phyloP scores from a whole-genome alignment of 306 rosid species.

The cucumber (Cucumis sativus) region DNA sequence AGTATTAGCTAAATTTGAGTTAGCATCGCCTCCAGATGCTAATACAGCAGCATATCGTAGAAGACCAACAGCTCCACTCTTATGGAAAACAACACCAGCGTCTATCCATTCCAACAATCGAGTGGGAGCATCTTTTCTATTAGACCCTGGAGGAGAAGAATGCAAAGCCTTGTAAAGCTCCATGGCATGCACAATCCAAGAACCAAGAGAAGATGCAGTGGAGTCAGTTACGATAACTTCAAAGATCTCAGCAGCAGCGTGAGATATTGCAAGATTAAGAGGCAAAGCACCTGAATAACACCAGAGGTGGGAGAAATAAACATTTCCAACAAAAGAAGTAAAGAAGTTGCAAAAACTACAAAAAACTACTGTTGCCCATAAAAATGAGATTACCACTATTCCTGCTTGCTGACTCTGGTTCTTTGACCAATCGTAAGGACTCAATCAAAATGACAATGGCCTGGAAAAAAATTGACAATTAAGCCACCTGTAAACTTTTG shows the following conservation, averaged over 20 bases:
- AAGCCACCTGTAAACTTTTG: not conserved
- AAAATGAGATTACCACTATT: slow-evolving; percentile 36
- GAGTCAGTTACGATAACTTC: slow-evolving; percentile 93
- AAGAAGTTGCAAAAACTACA: not conserved
- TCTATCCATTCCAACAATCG: slow-evolving; percentile 96
- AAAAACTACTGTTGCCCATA: not conserved
- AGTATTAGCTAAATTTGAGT: slow-evolving; percentile 54
- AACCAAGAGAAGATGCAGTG: slow-evolving; percentile 66
- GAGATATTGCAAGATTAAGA: slow-evolving; percentile 74
- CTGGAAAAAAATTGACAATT: slow-evolving; percentile 24
- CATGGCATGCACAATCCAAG: slow-evolving; percentile 85
- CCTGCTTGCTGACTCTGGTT: slow-evolving; percentile 55
- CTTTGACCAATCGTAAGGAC: slow-evolving; percentile 64
- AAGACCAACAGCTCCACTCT: slow-evolving; percentile 84
- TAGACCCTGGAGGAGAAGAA: slow-evolving; percentile 89
- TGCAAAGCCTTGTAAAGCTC: slow-evolving; percentile 83
- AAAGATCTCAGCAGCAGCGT: slow-evolving; percentile 95
- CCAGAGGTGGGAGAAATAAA: not conserved
- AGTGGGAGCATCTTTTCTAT: slow-evolving; percentile 91
- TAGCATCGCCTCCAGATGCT: slow-evolving; percentile 97
- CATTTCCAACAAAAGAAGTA: not conserved
- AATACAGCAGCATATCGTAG: slow-evolving; percentile 81
- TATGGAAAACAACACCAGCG: slow-evolving; percentile 83
- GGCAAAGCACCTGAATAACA: slow-evolving; percentile 66
- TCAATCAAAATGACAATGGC: slow-evolving; percentile 69